Base-by-base conservation (phyloP, 2,329 filamentous ascomycete genomes). In the Cladosporium sp. region DNA sequence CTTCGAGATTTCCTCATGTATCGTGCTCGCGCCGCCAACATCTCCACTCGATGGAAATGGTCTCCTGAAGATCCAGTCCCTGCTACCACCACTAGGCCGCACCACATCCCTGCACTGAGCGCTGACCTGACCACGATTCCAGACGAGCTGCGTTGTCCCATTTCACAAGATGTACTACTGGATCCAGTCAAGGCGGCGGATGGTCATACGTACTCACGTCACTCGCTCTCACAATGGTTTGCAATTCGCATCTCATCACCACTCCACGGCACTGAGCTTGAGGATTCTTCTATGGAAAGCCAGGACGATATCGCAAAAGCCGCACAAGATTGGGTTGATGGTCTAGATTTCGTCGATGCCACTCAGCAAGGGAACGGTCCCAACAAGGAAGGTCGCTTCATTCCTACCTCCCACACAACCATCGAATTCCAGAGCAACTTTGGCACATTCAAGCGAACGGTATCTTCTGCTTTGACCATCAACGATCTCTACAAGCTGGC, bases 381-480 rank as follows among this genome's bases (percentile, higher is more conserved):
- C 4, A 27, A 9, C 22, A 27, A 27, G n/a, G n/a, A 27, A 27
- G 22, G 9, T 9, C 5, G 22, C 22, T 4, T 9, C 22, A 4
- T 27, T 27, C 22, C 9, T 4, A 5, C 22, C 22, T 4, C 22
- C 22, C 9, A 27, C 9, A 4, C 4, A 27, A 27, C 22, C 9
- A 9, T 27, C 9, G 22, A 27, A 27, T 27, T 27, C 22, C 22
- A 27, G 22, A 27, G 22, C 22, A 27, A 27, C 9, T 9, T 27
- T 9, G 22, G 22, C 22, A 27, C 22, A 27, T 27, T 27, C 22
- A 27, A 27, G 22, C 22, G 22, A 27, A 4, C 9, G 22, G 9
- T 45, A 85, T 78, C 84, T 84, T 88, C 59, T 86, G 80, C 2
- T 79, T 78, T 1, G n/a, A 55, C 51, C 1, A n/a, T 60, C 9